Conservation (phyloP, 306 rosid species). For the Dryas octopetala region DNA sequence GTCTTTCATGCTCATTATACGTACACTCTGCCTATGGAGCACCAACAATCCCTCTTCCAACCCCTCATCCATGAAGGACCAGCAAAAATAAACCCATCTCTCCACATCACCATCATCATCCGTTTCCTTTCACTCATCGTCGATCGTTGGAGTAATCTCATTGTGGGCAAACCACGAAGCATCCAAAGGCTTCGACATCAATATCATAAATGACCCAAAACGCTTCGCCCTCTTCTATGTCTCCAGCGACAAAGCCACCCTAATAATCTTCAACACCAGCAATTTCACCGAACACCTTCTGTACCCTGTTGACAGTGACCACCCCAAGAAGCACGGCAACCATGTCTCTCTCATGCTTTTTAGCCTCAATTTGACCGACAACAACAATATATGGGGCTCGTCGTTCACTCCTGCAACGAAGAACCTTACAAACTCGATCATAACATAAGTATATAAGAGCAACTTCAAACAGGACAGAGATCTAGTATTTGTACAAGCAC, state of each 20-base stretch:
- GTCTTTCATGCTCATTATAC: neutral
- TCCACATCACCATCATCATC: slow-evolving; percentile 9
- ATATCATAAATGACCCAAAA: slow-evolving; percentile 42
- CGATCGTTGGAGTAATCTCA: slow-evolving; percentile 34
- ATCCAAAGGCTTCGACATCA: slow-evolving; percentile 55
- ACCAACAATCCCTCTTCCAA: neutral
- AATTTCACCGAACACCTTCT: too few relatives aligned
- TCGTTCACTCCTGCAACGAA: too few relatives aligned
- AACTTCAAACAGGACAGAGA: too few relatives aligned
- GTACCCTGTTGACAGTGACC: too few relatives aligned
- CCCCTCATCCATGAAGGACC: slow-evolving; percentile 20
- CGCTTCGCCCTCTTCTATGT: slow-evolving; percentile 56
- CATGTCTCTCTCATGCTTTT: too few relatives aligned
- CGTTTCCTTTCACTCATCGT: slow-evolving; percentile 36
- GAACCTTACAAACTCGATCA: too few relatives aligned
- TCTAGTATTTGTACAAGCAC: too few relatives aligned
- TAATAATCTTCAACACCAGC: slow-evolving; percentile 38
- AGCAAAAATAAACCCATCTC: neutral
- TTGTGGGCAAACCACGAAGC: slow-evolving; percentile 65
- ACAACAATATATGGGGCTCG: too few relatives aligned
- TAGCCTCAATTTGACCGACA: too few relatives aligned
- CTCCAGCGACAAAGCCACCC: slow-evolving; percentile 58
- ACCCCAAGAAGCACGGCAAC: too few relatives aligned
- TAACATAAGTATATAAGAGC: too few relatives aligned
- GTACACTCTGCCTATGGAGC: neutral